These are phyloP conservation scores for Kurtzmaniella quercitrusa DNA, from an alignment of 1,139 yeast species.

Conservation along the genomic window DNA sequence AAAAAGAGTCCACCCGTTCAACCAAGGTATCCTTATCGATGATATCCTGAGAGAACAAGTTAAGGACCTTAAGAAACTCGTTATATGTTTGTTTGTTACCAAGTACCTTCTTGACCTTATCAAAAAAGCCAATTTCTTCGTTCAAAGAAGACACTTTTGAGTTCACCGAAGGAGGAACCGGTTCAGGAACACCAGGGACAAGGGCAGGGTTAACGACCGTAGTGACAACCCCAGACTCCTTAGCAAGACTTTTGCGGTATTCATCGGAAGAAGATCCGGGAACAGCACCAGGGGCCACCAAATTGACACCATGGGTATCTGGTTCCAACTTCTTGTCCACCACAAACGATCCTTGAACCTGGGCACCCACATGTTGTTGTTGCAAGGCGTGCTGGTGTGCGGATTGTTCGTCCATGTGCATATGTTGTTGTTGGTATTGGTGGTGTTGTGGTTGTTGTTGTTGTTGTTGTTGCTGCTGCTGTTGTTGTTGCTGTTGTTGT, in stretches of 20 bases:
- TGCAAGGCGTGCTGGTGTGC: background rate
- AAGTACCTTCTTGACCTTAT: conserved; percentile 83
- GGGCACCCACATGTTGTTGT: background rate
- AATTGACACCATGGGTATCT: conserved; percentile 3
- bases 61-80: conserved; percentile 84
- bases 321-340: conserved; percentile 1
- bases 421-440: background rate
- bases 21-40: conserved; percentile 80
- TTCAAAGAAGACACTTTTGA: conserved; percentile 55
- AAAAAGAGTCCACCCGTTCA: conserved; percentile 77
- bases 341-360: background rate
- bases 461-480: conserved; percentile 14
- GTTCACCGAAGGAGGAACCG: conserved; percentile 61
- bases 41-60: conserved; percentile 84
- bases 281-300: conserved; percentile 16
- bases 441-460: conserved; percentile 11
- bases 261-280: conserved; percentile 38
- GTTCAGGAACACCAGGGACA: conserved; percentile 84
- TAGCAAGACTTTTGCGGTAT: conserved; percentile 13
- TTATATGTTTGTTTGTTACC: conserved; percentile 88
- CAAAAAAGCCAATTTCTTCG: conserved; percentile 88
- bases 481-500: conserved; percentile 12
- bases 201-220: conserved; percentile 54
- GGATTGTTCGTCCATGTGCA: conserved; percentile 2
- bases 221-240: conserved; percentile 18